Evolutionary conservation across 2,329 filamentous ascomycete genomes (phyloP), one percentile per base, ranked within the genome.

Genomic region (Trichoderma koningii): DNA sequence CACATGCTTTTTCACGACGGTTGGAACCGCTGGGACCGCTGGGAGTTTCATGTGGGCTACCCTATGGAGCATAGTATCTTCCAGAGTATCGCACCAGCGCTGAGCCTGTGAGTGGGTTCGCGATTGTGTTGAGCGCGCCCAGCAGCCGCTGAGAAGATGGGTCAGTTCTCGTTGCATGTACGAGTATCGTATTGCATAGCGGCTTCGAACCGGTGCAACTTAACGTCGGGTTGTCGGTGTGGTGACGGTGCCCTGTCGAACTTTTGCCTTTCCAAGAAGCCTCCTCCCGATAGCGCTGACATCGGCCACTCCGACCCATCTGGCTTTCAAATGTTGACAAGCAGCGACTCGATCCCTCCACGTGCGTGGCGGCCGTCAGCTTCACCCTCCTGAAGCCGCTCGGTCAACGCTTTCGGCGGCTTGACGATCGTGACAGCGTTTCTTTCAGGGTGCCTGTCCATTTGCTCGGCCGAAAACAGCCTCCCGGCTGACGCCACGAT

Each of bases 291-390:
- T 63, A 53, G 60, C 26, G 60, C 60, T 63, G 60, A 63, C 60
- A 63, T 55, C 60, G 60, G 60, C 41, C 60, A 47, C 50, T 28
- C 60, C 60, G 60, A 28, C 12, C 38, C 59, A 55, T 26, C 23
- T 23, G 30, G 9, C 19, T 3, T 19, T 12, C 60, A 63, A 23
- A 23, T 23, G 3, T 23, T 23, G 21, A 47, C 60, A 34, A 23
- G 26, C 44, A 9, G n/a, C 55, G 60, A 55, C 50, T 63, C 42
- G 23, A 15, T 55, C 51, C 23, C 21, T 38, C 28, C 50, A 55
- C 60, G 60, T 63, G 60, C 50, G 12, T 38, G n/a, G 59, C 28
- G 17, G 14, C 19, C 7, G 23, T 60, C 28, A 9, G 26, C 42
- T 28, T 47, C n/a, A 19, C 47, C 47, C 30, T 34, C 57, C 44